Evolutionary conservation across 176 grass and related monocot species (phyloP), one percentile per base, ranked within the genome.

Genomic region (Cymbopogon citratus): DNA sequence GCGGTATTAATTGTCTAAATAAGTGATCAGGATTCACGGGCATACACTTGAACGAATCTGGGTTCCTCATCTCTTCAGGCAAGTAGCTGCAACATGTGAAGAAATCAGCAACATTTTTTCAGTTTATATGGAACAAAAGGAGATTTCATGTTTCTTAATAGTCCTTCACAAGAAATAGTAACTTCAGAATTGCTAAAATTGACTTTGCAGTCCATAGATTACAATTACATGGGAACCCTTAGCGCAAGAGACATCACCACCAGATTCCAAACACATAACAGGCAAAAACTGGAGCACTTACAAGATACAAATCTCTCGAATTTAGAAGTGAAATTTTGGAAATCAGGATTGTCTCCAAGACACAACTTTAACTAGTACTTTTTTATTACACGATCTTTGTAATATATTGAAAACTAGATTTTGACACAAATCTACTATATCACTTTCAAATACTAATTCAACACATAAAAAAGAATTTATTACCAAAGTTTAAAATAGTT

Each of bases 1-100:
- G 80, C 41, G 44, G 76, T 59, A 31, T 3, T 0, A 59, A 48
- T 62, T 60, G 33, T 67, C 59, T 48, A 79, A 85, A 73, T 19
- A 89, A 77, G 48, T 23, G 75, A 45, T 14, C 35, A 87, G 73
- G 40, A 85, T 57, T 56, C 52, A 57, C 0, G 23, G 56, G 23
- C 90, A 87, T 86, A 99, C 97, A 88, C 82, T 99, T 99, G 87
- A 99, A 93, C 13, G 91, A 91, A 65, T 85, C 60, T 43, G 91
- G 97, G 81, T 95, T 95, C 85, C 97, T 95, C 97, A 99, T 91
- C 80, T 99, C 97, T 67, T 90, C 97, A 15, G 97, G 97, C 77
- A 99, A 91, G 87, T 99, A 96, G 66, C 97, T 99, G 93, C 57
- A 85, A 88, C n/a, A 82, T 67, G 46, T 73, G 46, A 80, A 71